phyloP scores from a whole-genome alignment of 73 alveolate genomes.

The Tetrahymena borealis region DNA sequence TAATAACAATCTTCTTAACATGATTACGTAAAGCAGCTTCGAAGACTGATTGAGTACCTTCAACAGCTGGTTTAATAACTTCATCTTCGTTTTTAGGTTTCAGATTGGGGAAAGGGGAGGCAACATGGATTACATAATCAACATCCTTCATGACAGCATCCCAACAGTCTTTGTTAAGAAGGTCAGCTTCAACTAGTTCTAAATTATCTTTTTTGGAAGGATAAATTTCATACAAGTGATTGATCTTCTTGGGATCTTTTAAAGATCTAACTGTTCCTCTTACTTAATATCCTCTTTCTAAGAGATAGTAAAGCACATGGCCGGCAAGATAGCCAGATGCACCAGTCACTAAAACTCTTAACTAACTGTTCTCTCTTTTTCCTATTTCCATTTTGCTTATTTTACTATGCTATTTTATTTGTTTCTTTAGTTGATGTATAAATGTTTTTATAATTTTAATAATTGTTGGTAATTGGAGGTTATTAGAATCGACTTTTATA shows the following conservation, averaged over 20 bases:
- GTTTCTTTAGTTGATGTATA: too few relatives aligned
- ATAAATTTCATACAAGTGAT: conserved; percentile 22
- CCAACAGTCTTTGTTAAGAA: conserved; percentile 18
- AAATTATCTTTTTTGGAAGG: conserved; percentile 10
- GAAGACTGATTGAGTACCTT: conserved; percentile 41
- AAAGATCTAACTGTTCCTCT: conserved; percentile 53
- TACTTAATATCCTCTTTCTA: conserved; percentile 11
- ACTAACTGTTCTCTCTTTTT: background rate
- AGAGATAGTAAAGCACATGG: conserved; percentile 5
- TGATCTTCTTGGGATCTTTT: conserved; percentile 8
- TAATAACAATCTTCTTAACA: conserved; percentile 51
- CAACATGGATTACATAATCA: conserved; percentile 44
- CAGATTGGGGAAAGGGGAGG: conserved; percentile 42
- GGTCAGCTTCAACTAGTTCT: conserved; percentile 45
- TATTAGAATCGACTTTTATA: too few relatives aligned
- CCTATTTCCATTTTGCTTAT: too few relatives aligned
- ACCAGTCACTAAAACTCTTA: background rate
- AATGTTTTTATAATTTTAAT: too few relatives aligned
- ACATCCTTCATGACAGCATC: conserved; percentile 26
- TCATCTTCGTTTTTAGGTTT: conserved; percentile 33
- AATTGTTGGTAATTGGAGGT: too few relatives aligned
- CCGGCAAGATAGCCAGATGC: conserved; percentile 1
- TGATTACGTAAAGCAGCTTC: conserved; percentile 40
- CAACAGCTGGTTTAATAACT: conserved; percentile 52
- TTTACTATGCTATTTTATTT: too few relatives aligned